phyloP scores from a whole-genome alignment of 306 rosid species.

The Clitoria ternatea region DNA sequence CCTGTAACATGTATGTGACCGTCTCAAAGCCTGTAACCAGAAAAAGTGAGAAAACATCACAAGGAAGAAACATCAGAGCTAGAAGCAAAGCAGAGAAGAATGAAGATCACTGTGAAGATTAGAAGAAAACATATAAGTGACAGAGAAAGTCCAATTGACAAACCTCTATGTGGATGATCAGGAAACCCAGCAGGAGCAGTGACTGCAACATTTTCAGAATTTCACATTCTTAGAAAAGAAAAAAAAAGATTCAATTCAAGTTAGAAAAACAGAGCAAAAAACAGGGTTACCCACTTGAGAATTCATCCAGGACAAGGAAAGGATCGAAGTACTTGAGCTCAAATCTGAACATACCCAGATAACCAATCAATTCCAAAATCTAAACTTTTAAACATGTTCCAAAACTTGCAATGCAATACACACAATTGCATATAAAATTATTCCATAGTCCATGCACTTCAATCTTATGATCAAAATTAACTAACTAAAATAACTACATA shows the following conservation, averaged over 20 bases:
- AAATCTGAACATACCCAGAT: constrained; percentile 47
- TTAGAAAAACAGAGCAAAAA: constrained; percentile 25
- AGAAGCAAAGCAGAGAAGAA: constrained; percentile 27
- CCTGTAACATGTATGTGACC: constrained; percentile 99
- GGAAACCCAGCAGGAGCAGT: constrained; percentile 98
- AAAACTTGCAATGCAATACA: constrained; percentile 10
- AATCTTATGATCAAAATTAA: not conserved
- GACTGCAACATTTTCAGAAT: constrained; percentile 44
- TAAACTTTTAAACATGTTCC: not conserved
- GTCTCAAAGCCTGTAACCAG: constrained; percentile 80
- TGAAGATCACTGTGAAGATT: not conserved
- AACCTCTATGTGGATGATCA: constrained; percentile 99
- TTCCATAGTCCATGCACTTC: not conserved
- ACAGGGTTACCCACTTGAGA: constrained; percentile 62
- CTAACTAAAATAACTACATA: not conserved
- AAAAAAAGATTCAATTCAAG: not conserved
- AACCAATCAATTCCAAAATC: constrained; percentile 25
- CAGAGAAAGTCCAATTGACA: not conserved
- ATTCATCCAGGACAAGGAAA: constrained; percentile 87
- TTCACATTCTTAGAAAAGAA: constrained; percentile 13
- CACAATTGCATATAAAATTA: not conserved
- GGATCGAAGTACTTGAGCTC: constrained; percentile 95
- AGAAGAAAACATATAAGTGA: not conserved
- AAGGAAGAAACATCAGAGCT: not conserved
- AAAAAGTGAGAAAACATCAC: constrained; percentile 25